Evolutionary conservation across 768 basidiomycete species (phyloP).

Genomic region (Leccinum subgranulosum): DNA sequence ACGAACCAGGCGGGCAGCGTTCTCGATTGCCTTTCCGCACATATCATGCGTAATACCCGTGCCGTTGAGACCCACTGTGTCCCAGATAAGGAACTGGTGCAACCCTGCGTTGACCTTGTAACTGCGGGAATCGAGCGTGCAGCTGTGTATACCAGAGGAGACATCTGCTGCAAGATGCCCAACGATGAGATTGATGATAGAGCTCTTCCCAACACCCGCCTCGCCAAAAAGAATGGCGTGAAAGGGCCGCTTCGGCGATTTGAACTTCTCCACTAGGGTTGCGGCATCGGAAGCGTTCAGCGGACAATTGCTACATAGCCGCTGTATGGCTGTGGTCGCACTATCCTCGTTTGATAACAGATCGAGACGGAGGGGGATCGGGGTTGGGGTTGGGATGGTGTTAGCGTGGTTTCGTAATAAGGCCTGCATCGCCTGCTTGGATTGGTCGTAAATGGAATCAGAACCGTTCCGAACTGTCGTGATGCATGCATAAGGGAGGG

Average conservation of each 20-base stretch:
- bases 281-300: conserved; percentile 11
- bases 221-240: conserved; percentile 41
- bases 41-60: conserved; percentile 1
- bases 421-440: conserved; percentile 8
- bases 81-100: conserved; percentile 27
- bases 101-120: conserved; percentile 24
- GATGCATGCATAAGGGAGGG: conserved; percentile 15
- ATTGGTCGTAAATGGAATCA: conserved; percentile 6
- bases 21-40: conserved; percentile 18
- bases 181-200: conserved; percentile 39
- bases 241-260: conserved; percentile 10
- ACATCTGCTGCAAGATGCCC: conserved; percentile 19
- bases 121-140: conserved; percentile 29
- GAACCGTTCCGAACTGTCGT: conserved; percentile 10
- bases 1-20: conserved; percentile 29
- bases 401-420: conserved; percentile 8
- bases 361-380: conserved; percentile 16
- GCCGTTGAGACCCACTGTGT: conserved; percentile 32
- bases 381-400: conserved; percentile 1
- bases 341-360: conserved; percentile 9
- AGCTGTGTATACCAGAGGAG: conserved; percentile 27
- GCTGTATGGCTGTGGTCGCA: not conserved
- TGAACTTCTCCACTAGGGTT: conserved; percentile 12
- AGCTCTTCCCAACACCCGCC: conserved; percentile 39
- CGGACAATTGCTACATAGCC: conserved; percentile 12